Base-by-base conservation (phyloP, 176 grass and related monocot species). In the Zoysia pacifica region DNA sequence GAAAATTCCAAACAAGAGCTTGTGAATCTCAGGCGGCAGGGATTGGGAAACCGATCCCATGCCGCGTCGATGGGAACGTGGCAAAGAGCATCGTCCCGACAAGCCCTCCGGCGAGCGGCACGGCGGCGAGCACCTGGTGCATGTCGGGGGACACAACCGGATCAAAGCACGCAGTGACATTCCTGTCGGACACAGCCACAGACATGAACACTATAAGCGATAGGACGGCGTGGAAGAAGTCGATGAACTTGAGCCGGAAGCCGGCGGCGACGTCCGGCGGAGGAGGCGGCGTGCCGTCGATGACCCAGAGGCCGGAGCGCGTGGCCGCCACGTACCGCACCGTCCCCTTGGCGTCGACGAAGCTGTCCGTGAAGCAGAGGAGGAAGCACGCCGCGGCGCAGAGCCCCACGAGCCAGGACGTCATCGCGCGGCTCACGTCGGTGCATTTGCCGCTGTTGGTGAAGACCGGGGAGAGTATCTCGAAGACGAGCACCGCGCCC, bases 331-430 rank as follows among this genome's bases (percentile, higher is more conserved):
- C 87, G 48, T 89, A 89, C 14, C 82, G 58, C 67, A 82, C 51
- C 2, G 15, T 68, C 0, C 82, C 82, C n/a, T 56, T 67, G 16
- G n/a, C 67, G 48, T 85, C 87, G 7, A 5, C n/a, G 51, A 85
- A 85, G 73, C 83, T 89, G 67, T 89, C 87, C 0, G 76, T 89
- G 83, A 89, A 82, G 83, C 83, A 73, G 78, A 89, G 78, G 36
- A 82, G 4, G 67, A 85, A 85, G 73, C 87, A 89, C 6, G 78
- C 83, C 1, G 49, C 72, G 16, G 76, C 82, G 65, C 83, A 86
- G 72, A 89, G 73, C 5, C n/a, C 87, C 66, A 78, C 41, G 9
- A 89, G 83, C 66, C 78, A 89, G 4, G 51, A 9, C 42, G 78
- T 82, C 87, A 89, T 86, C 35, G 20, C 48, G 15, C 83, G 82